These are phyloP conservation scores for Eimeria praecox DNA, from an alignment of 169 alveolate genomes.

Conservation along the genomic window DNA sequence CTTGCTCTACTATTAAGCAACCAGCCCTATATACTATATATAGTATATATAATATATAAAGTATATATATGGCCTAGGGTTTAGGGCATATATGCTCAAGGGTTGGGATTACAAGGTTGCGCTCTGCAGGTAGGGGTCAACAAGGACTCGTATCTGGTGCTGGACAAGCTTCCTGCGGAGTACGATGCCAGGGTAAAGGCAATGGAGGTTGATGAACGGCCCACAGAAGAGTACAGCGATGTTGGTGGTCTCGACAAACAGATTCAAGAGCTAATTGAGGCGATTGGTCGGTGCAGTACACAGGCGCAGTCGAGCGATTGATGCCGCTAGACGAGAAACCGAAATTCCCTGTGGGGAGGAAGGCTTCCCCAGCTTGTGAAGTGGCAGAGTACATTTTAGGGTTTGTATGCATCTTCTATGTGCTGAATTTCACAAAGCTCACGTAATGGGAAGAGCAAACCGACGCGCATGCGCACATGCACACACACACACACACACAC, in stretches of 20 bases:
- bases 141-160: constrained; percentile 98
- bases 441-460: not conserved
- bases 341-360: not conserved
- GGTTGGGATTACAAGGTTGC: not conserved
- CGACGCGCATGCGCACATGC: not conserved
- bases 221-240: constrained; percentile 99
- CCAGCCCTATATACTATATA: too few species aligned
- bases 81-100: not conserved
- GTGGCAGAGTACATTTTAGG: not conserved
- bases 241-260: constrained; percentile 99
- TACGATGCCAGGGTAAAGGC: constrained; percentile 99
- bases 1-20: too few species aligned
- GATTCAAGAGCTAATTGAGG: constrained; percentile 99
- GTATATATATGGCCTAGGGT: not conserved
- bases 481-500: not conserved
- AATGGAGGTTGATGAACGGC: constrained; percentile 99
- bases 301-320: not conserved
- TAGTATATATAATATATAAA: too few species aligned
- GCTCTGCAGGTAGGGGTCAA: constrained; percentile 99
- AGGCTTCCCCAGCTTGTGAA: not conserved
- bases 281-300: constrained; percentile 88
- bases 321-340: not conserved
- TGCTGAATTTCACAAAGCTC: not conserved
- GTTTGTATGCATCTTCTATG: not conserved
- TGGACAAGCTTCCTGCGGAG: constrained; percentile 99